phyloP scores from a whole-genome alignment of 306 rosid species.

The Dalbergia oliveri region DNA sequence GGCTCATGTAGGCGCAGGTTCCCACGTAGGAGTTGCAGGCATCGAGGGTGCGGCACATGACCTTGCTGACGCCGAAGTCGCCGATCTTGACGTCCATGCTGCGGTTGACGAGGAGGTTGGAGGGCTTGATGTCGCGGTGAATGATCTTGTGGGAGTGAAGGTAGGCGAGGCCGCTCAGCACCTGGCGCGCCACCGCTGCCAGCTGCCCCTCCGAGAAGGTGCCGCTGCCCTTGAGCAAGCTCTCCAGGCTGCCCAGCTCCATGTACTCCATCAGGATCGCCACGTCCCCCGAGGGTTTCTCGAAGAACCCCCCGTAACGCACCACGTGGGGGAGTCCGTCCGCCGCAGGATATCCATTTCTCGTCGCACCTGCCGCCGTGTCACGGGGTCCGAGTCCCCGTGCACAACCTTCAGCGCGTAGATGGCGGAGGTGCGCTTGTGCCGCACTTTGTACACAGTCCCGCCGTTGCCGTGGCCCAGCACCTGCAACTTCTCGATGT shows the following conservation, averaged over 20 bases:
- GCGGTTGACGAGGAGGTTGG: conserved; percentile 63
- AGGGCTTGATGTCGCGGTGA: conserved; percentile 78
- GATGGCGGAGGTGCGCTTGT: conserved; percentile 50
- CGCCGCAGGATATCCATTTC: conserved; percentile 53
- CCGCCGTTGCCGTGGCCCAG: conserved; percentile 71
- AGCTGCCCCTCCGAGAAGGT: conserved; percentile 62
- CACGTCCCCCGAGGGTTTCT: conserved; percentile 71
- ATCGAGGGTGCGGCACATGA: conserved; percentile 68
- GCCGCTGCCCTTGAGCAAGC: conserved; percentile 47
- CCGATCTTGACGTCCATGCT: conserved; percentile 72
- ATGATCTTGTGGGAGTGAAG: conserved; percentile 79
- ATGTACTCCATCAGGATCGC: conserved; percentile 78
- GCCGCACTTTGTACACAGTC: conserved; percentile 72
- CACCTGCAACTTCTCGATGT: conserved; percentile 55
- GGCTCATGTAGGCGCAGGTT: conserved; percentile 88
- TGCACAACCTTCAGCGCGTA: conserved; percentile 70
- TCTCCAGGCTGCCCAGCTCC: conserved; percentile 69
- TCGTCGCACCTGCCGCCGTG: conserved; percentile 56
- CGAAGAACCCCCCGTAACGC: conserved; percentile 59
- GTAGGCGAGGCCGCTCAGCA: conserved; percentile 68
- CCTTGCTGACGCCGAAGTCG: conserved; percentile 80
- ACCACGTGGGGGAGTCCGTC: conserved; percentile 59
- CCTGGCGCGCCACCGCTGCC: conserved; percentile 61
- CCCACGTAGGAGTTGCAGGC: conserved; percentile 81
- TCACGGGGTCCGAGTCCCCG: conserved; percentile 52